Evolutionary conservation across 768 basidiomycete genomes (phyloP), one percentile per base, ranked within the genome.

Genomic region (Mycena amicta): DNA sequence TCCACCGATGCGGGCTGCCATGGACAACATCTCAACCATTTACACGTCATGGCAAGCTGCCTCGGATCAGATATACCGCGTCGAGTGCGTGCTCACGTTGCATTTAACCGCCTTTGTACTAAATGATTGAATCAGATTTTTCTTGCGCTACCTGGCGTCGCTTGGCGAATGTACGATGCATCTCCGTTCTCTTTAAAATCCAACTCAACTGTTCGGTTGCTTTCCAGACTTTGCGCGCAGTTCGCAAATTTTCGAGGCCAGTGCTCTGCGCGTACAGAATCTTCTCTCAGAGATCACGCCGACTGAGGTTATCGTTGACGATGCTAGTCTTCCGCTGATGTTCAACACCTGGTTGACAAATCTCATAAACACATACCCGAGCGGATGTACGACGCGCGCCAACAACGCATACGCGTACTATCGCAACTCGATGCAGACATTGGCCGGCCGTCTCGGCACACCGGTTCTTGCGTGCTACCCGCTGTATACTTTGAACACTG

Each of bases 251-350:
- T 54, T 54, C 52, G 5, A 25, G 4, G 33, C 23, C 3, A 59
- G 41, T 2, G 57, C 57, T 8, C 23, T 47, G 26, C 8, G 33
- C 3, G 46, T 59, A 2, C 57, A 59, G 26, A 30, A 46, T 40
- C 45, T 53, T 4, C 52, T 59, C 18, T 45, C 57, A 3, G 52
- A 59, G 33, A 53, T 59, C 22, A 59, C 57, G 8, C 57, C 57
- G 4, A 31, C 25, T 5, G 18, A 5, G 20, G 23, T 29, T 13
- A 33, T 33, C 18, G 52, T 23, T 16, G 23, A 30, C 26, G 51
- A 52, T 16, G 45, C 26, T 5, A 59, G 52, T 40, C 25, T 59
- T 6, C 57, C 57, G 3, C 13, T 54, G n/a, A 5, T 49, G 16
- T 59, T 59, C 57, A 50, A 53, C n/a, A 16, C 11, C 27, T 59